Base-by-base conservation (phyloP, 2,329 filamentous ascomycete species). In the Gaeumannomyces tritici region DNA sequence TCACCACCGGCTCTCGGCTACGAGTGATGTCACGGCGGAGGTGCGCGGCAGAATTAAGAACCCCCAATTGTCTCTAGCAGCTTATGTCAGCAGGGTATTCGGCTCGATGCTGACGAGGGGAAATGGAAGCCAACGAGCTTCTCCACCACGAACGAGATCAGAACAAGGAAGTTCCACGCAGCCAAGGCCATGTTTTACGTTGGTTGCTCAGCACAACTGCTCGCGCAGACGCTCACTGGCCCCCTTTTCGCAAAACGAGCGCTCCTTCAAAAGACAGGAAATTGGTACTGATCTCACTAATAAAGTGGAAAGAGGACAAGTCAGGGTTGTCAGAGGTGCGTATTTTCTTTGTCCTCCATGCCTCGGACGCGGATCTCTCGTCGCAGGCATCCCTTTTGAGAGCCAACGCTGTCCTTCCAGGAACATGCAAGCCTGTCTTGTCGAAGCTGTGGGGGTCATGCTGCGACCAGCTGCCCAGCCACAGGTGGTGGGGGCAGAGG, bases 11-110 rank as follows among this genome's bases (percentile, higher is more conserved):
- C 42, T 51, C 4, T 51, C 42, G 42, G 42, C 42, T 24, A 18
- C 27, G n/a, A 55, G 56, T 62, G 61, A 62, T 62, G 61, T 62
- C 61, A 62, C 29, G 27, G 33, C 33, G 35, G 33, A 33, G 54
- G 31, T 4, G 51, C 18, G 8, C 29, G 57, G 57, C 31, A 57
- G 56, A 57, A 57, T 35, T 5, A 15, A 15, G 5, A 1, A 35
- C 2, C 13, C 33, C 33, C 33, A 35, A 35, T 51, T n/a, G 42
- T n/a, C 18, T n/a, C 2, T 8, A 21, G 18, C 42, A 9, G 42
- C 42, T 51, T 51, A 51, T 51, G 42, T n/a, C 42, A 51, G 42
- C 42, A 51, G 42, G 18, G n/a, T n/a, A 9, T 51, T 51, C 42
- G 42, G 42, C 2, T 9, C n/a, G 18, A 51, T 51, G 18, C 11